These are phyloP conservation scores for Aspergillus ostianus DNA, from an alignment of 495 filamentous ascomycete species.

Conservation along the genomic window DNA sequence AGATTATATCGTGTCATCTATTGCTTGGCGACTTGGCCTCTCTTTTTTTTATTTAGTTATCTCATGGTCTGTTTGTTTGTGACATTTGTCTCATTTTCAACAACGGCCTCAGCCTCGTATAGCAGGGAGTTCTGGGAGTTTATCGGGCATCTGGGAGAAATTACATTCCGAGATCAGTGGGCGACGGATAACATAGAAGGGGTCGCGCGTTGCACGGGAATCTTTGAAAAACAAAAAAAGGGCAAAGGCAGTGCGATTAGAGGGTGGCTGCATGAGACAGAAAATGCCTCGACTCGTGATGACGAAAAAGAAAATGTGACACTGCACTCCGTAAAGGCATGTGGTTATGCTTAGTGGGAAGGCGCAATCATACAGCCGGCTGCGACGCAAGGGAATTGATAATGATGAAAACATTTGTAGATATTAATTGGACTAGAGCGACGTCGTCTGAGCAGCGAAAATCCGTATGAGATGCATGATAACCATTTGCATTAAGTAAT, in stretches of 20 bases:
- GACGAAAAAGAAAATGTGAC: not conserved
- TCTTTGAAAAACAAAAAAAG: not conserved
- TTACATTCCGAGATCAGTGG: not conserved
- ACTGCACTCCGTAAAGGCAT: not conserved
- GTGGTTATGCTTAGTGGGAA: not conserved
- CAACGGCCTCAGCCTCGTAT: conserved; percentile 3
- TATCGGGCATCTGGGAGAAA: conserved; percentile 1
- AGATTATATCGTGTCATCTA: not conserved
- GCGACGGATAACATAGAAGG: not conserved
- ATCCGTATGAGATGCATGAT: conserved; percentile 4
- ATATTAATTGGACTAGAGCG: not conserved
- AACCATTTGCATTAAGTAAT: conserved; percentile 13
- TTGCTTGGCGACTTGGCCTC: not conserved
- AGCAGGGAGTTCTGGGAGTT: conserved; percentile 25
- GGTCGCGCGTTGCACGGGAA: not conserved
- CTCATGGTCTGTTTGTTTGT: not conserved
- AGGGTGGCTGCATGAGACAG: not conserved
- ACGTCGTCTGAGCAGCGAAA: not conserved
- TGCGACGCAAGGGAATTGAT: conserved; percentile 6
- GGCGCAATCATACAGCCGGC: not conserved
- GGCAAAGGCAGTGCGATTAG: not conserved
- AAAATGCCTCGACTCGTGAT: not conserved
- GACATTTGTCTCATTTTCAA: conserved; percentile 3
- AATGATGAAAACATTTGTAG: not conserved
- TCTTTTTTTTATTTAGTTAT: conserved; percentile 1